These are phyloP conservation scores for Fusarium tupiense DNA, from an alignment of 2,329 filamentous ascomycete species.

Conservation along the genomic window DNA sequence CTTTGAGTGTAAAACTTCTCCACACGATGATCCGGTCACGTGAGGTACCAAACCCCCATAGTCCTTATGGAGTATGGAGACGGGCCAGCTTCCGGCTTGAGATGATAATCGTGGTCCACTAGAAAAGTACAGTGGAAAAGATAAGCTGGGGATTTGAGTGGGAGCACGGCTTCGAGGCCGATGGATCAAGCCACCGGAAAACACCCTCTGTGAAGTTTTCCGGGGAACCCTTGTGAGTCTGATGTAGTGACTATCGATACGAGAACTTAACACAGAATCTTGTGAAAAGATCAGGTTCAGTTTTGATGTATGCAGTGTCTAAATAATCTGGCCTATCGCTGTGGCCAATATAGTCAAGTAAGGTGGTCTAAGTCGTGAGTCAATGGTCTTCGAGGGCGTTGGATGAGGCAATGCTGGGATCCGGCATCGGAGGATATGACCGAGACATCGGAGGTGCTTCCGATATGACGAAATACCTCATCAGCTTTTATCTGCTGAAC, in stretches of 20 bases:
- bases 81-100: slow-evolving; percentile 18
- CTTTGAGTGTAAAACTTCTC: neutral
- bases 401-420: neutral
- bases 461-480: neutral
- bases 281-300: neutral
- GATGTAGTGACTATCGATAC: neutral
- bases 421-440: slow-evolving; percentile 14
- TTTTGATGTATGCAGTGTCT: neutral
- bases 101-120: neutral
- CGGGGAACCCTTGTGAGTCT: neutral
- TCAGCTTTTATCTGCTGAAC: neutral
- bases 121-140: neutral
- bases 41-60: neutral
- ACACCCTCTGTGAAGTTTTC: neutral
- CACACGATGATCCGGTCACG: slow-evolving; percentile 22
- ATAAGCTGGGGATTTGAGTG: neutral
- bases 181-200: neutral
- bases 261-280: neutral
- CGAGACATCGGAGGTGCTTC: slow-evolving; percentile 18
- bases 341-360: no score
- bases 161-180: neutral
- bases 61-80: neutral
- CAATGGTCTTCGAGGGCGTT: neutral
- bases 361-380: neutral
- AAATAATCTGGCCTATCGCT: neutral